Percentiles rank a stretch among this genome's conserved stretches.
Conservation (phyloP, 164 flowering plant species). For the Akebia trifoliata region DNA sequence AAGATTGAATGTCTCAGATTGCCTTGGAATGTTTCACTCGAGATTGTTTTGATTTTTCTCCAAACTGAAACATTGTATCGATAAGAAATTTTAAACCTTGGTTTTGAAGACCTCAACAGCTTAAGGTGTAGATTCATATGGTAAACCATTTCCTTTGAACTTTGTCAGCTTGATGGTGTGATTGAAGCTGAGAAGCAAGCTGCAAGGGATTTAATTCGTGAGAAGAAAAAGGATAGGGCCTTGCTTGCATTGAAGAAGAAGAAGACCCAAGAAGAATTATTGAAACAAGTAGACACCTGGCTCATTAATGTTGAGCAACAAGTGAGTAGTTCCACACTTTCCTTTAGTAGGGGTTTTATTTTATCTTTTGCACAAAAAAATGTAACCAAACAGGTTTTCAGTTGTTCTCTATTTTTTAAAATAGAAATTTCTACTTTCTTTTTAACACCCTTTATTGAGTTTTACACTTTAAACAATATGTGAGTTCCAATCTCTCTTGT, state of each 20-base stretch:
- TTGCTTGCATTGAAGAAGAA: constrained; percentile 91
- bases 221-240: constrained; percentile 94
- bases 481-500: constrained; percentile 16
- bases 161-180: constrained; percentile 70
- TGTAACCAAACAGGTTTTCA: background rate
- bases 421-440: background rate
- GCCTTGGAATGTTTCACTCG: too few species aligned
- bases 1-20: too few species aligned
- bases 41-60: too few species aligned
- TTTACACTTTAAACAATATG: background rate
- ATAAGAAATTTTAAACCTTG: too few species aligned
- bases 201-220: constrained; percentile 79
- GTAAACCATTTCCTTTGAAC: background rate
- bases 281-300: constrained; percentile 94
- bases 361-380: background rate
- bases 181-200: constrained; percentile 99
- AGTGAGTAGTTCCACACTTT: constrained; percentile 33
- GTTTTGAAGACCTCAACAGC: background rate
- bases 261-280: constrained; percentile 79
- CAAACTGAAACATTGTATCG: too few species aligned
- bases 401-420: background rate
- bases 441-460: background rate
- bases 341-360: background rate
- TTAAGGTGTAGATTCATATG: background rate
- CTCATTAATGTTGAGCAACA: constrained; percentile 92